These are phyloP conservation scores for Diaporthe sp. DNA, from an alignment of 2,329 filamentous ascomycete genomes.

Conservation along the genomic window DNA sequence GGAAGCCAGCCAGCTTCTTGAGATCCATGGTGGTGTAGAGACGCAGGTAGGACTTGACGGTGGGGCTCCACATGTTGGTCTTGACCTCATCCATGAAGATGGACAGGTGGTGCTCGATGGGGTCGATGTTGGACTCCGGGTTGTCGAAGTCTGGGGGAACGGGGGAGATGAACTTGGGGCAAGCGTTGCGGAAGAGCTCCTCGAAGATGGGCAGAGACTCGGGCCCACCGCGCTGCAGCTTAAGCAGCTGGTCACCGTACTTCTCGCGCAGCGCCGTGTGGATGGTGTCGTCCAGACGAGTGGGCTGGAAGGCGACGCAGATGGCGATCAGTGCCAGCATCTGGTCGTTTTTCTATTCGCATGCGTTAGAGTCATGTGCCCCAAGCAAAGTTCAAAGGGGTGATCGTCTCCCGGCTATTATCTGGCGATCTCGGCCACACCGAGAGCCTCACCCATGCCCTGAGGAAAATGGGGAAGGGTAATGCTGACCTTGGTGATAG, in stretches of 20 bases:
- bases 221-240: constrained; percentile 94
- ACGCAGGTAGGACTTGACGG: constrained; percentile 97
- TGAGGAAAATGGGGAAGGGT: background rate
- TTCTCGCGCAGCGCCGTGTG: constrained; percentile 98
- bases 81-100: constrained; percentile 99
- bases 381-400: background rate
- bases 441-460: background rate
- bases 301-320: constrained; percentile 98
- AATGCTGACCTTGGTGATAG: constrained; percentile 80
- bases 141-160: constrained; percentile 98
- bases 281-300: constrained; percentile 97
- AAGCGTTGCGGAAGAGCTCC: constrained; percentile 97
- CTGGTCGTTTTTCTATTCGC: constrained; percentile 88
- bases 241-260: constrained; percentile 97
- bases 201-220: constrained; percentile 97
- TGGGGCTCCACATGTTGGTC: constrained; percentile 98
- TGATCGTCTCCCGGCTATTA: background rate
- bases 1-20: constrained; percentile 96
- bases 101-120: constrained; percentile 94
- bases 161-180: constrained; percentile 99
- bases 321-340: constrained; percentile 99
- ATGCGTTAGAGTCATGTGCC: background rate
- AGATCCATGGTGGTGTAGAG: constrained; percentile 99
- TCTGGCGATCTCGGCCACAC: background rate
- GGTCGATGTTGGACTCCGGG: constrained; percentile 94